These are phyloP conservation scores for Funneliformis caledonium DNA, from an alignment of 371 early-diverging fungal species.

Conservation along the genomic window DNA sequence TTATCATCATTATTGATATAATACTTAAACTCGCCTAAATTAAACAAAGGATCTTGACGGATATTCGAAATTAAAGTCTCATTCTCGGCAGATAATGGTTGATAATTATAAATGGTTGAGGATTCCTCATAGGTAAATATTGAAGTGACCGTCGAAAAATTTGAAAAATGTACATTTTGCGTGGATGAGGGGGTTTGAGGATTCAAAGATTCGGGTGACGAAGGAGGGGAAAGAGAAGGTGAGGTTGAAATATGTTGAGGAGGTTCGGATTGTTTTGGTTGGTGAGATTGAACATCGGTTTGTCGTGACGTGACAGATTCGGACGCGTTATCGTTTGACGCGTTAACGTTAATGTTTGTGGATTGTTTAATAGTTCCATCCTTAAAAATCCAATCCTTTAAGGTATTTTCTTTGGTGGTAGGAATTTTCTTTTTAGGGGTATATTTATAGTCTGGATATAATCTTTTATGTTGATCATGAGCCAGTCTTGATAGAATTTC, in stretches of 20 bases:
- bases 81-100: not conserved
- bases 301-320: not conserved
- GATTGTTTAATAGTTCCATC: not conserved
- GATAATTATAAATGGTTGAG: not conserved
- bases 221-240: not conserved
- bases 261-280: too few species aligned
- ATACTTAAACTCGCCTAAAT: too few species aligned
- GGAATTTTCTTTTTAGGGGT: slow-evolving; percentile 13
- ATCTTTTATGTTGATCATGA: slow-evolving; percentile 8
- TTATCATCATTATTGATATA: too few species aligned
- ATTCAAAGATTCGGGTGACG: not conserved
- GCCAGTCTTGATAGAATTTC: slow-evolving; percentile 17
- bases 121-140: not conserved
- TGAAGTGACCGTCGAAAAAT: not conserved
- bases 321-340: not conserved
- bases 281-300: too few species aligned
- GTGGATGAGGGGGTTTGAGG: not conserved
- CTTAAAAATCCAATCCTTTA: not conserved
- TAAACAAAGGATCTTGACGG: too few species aligned
- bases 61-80: not conserved
- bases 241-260: too few species aligned
- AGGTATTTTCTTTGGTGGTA: not conserved
- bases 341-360: too few species aligned
- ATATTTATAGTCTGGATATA: slow-evolving; percentile 19
- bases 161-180: not conserved